phyloP scores from a whole-genome alignment of 495 filamentous ascomycete genomes.

The Penicillium herquei region DNA sequence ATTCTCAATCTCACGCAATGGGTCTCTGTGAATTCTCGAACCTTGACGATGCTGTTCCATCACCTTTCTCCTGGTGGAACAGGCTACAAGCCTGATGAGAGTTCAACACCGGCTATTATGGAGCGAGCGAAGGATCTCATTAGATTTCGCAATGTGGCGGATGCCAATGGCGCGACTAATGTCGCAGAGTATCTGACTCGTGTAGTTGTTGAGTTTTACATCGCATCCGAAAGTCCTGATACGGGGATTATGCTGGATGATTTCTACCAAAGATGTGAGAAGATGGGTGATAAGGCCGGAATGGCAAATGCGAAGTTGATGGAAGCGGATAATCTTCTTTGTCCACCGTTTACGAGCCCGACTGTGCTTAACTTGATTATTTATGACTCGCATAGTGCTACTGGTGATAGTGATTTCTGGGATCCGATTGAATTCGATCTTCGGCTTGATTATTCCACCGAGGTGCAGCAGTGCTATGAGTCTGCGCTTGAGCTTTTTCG shows the following conservation, averaged over 20 bases:
- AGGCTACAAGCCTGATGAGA: not conserved
- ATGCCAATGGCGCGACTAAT: conserved; percentile 6
- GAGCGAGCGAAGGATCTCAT: not conserved
- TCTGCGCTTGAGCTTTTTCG: conserved; percentile 16
- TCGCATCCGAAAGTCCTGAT: conserved; percentile 13
- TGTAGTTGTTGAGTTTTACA: conserved; percentile 19
- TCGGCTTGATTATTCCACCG: conserved; percentile 7
- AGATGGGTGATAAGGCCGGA: conserved; percentile 14
- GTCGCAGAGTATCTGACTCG: conserved; percentile 13
- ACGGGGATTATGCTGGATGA: conserved; percentile 6
- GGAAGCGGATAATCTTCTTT: conserved; percentile 20
- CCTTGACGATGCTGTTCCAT: conserved; percentile 5
- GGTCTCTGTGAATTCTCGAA: not conserved
- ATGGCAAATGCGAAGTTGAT: conserved; percentile 24
- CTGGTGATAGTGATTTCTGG: conserved; percentile 17
- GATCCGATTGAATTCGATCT: conserved; percentile 19
- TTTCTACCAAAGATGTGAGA: conserved; percentile 11
- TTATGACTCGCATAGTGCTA: conserved; percentile 1
- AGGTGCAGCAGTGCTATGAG: conserved; percentile 11
- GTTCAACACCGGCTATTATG: not conserved
- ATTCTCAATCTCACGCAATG: conserved; percentile 1
- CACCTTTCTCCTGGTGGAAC: conserved; percentile 5
- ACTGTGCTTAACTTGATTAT: conserved; percentile 21
- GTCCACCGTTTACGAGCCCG: conserved; percentile 24
- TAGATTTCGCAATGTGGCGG: conserved; percentile 13